Evolutionary conservation across 2,329 filamentous ascomycete genomes (phyloP), one percentile per base, ranked within the genome.

Genomic region (Penicillium palitans): DNA sequence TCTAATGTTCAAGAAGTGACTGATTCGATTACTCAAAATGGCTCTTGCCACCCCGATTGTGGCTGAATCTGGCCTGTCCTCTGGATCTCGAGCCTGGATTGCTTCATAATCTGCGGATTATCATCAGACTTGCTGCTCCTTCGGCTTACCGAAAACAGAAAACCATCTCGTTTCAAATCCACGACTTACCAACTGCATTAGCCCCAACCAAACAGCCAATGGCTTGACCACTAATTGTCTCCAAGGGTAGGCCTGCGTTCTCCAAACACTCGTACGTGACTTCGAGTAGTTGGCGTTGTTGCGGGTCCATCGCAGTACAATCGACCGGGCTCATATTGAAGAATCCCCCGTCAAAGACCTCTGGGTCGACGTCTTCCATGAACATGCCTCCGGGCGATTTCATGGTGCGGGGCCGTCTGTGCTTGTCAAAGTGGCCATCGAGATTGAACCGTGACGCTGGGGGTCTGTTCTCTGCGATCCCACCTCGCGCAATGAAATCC

Each of bases 21-120:
- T 70, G 12, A 75, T 33, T 0, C 70, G 58, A 42, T 72, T 73
- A 13, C 67, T 58, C 10, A 72, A 53, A 12, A 72, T 66, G 21
- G 65, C 55, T 15, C 35, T 48, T 7, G 56, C 60, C 42, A 54
- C 62, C 17, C 69, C 72, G 6, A 64, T 66, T 29, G 56, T 63
- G 49, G 64, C 15, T 10, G 7, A 25, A 8, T 25, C 25, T 9
- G 29, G 29, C 3, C 46, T 17, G 12, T 55, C 54, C 31, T 55
- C 55, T 29, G 61, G 31, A 15, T 60, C 60, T 29, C 52, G 33
- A 6, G 5, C 41, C 25, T 49, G 42, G 27, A 61, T 56, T 29
- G 56, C 52, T 9, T 48, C 29, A 27, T 60, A 57, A 24, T 60
- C 59, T 51, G n/a, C 25, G 3, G 12, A 46, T n/a, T 4, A 4